These are phyloP conservation scores for Aspergillus melleus DNA, from an alignment of 2,329 filamentous ascomycete genomes.

Conservation along the genomic window DNA sequence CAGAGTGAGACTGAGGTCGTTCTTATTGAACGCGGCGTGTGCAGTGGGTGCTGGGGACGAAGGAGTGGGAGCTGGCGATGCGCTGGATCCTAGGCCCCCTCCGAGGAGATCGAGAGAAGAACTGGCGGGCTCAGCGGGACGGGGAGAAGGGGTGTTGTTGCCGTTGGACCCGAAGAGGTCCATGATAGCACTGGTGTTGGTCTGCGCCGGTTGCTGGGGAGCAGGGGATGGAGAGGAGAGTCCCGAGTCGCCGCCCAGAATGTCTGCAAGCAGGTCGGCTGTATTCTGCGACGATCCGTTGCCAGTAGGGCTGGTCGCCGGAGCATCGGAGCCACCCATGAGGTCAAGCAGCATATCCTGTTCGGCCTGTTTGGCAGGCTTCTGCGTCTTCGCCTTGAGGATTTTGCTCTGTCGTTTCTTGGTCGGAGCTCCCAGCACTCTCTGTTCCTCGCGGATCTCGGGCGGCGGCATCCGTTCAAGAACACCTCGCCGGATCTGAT, in stretches of 20 bases:
- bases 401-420: constrained; percentile 62
- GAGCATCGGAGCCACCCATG: constrained; percentile 77
- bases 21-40: constrained; percentile 79
- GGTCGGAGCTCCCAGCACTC: constrained; percentile 81
- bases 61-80: constrained; percentile 52
- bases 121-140: constrained; percentile 48
- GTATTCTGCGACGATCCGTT: constrained; percentile 66
- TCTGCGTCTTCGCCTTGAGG: constrained; percentile 72
- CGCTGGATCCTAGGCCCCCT: constrained; percentile 46
- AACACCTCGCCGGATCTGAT: constrained; percentile 83
- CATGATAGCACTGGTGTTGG: constrained; percentile 77
- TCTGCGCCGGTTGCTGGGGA: constrained; percentile 50
- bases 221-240: constrained; percentile 54
- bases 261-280: constrained; percentile 85
- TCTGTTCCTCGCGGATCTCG: constrained; percentile 92
- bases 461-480: constrained; percentile 97
- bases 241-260: constrained; percentile 73
- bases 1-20: constrained; percentile 78
- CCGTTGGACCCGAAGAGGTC: constrained; percentile 70
- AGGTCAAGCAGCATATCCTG: constrained; percentile 89
- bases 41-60: constrained; percentile 48
- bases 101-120: constrained; percentile 35
- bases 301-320: constrained; percentile 55
- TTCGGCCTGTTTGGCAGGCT: constrained; percentile 77
- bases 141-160: constrained; percentile 43